Base-by-base conservation (phyloP, 1,139 yeast genomes). In the Saccharomyces uvarum region DNA sequence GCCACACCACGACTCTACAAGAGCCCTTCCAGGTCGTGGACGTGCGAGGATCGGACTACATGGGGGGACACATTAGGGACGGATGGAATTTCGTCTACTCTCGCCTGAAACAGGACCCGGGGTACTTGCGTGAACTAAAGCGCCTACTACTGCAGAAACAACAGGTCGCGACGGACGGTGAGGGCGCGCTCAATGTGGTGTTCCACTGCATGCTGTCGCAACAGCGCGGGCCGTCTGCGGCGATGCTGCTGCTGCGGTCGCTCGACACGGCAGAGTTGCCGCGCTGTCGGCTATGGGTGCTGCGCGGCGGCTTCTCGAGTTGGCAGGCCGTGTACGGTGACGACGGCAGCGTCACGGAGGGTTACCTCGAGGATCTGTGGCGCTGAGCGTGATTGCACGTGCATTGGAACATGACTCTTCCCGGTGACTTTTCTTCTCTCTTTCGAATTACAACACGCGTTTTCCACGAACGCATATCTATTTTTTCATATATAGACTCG, bases 171-270 rank as follows among this genome's bases (percentile, higher is more conserved):
- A 53, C 13, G 16, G 52, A 51, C 26, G 42, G 29, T 16, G 54
- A 49, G 78, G 1, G 74, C 77, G 24, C 73, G 4, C 80, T 61
- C 21, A 59, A 80, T 56, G 83, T 90, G 0, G 86, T 93, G 0
- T 91, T 93, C 73, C 97, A 91, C 69, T 93, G 98, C 71, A 91
- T 90, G 44, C 76, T 88, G 48, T 85, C 95, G 2, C 97, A 91
- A 70, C 95, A 84, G 56, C 75, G 98, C 50, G 98, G 98, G 0
- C 98, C 98, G 0, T 75, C 88, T 7, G 80, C 96, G 2, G 90
- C 97, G 0, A 74, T 84, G 68, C 77, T 77, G 62, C 87, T 86
- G 62, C 71, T 84, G 57, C 73, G 93, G 59, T 75, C 77, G 19
- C 65, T 84, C 16, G 71, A 75, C 41, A 79, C 75, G 2, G 69